A percentile compares a stretch with the other conserved stretches of the same genome.
phyloP scores from a whole-genome alignment of 2,329 filamentous ascomycete species.

The Chaetomium sp. region DNA sequence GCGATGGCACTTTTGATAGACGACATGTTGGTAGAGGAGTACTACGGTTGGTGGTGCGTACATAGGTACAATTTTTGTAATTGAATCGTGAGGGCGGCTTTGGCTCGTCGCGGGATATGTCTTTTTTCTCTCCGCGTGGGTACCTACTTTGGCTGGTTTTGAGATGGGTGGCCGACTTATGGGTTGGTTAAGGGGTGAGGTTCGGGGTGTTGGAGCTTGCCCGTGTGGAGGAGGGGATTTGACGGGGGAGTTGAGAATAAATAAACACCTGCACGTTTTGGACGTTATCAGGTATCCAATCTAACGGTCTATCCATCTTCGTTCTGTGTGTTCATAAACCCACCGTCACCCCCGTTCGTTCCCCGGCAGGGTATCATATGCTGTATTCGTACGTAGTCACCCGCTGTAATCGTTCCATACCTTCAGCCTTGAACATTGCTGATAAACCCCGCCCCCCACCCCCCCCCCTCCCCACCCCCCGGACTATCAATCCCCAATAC shows the following conservation, averaged over 20 bases:
- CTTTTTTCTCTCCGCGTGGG: neutral
- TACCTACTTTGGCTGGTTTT: neutral
- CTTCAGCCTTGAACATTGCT: neutral
- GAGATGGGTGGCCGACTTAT: neutral
- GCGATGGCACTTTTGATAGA: conserved; percentile 12
- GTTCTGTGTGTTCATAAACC: neutral
- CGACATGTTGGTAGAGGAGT: neutral
- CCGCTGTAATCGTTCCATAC: neutral
- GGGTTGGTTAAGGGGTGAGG: too few relatives aligned
- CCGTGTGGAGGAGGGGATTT: neutral
- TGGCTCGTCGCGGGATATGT: neutral
- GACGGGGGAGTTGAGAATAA: neutral
- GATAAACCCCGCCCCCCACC: too few relatives aligned
- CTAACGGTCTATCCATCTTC: neutral
- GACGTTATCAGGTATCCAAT: neutral
- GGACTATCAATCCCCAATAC: too few relatives aligned
- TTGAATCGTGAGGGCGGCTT: neutral
- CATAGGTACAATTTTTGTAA: conserved; percentile 3
- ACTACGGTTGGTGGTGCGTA: neutral
- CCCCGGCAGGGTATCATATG: neutral
- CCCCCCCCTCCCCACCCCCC: too few relatives aligned
- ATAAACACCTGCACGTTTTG: neutral
- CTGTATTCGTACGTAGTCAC: neutral
- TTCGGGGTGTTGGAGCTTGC: neutral
- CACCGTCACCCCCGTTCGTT: neutral